Evolutionary conservation across 768 basidiomycete genomes (phyloP).

Genomic region (Crassisporium funariophilum): DNA sequence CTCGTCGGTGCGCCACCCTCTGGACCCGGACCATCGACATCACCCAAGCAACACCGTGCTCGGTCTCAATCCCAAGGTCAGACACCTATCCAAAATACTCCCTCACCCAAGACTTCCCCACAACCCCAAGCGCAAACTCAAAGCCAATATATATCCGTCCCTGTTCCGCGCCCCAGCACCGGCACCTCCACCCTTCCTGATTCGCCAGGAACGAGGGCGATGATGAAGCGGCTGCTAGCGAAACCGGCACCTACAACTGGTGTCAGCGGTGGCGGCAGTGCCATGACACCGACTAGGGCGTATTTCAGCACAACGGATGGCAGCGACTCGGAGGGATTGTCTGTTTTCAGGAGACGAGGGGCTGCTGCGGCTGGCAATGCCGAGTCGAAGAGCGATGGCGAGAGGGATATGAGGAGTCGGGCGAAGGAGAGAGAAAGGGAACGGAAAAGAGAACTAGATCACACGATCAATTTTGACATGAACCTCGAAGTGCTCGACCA

Average conservation of each 20-base stretch:
- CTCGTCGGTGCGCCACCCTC: background rate
- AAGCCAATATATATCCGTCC: slow-evolving; percentile 8
- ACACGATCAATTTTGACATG: slow-evolving; percentile 7
- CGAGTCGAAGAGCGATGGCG: slow-evolving; percentile 4
- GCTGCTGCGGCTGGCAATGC: background rate
- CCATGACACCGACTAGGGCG: too few relatives aligned
- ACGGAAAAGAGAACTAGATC: slow-evolving; percentile 22
- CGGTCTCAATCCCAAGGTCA: background rate
- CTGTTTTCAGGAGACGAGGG: too few relatives aligned
- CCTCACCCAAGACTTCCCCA: background rate
- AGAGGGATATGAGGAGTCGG: background rate
- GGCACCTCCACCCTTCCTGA: slow-evolving; percentile 5
- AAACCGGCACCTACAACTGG: slow-evolving; percentile 26
- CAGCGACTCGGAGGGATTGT: background rate
- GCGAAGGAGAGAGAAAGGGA: slow-evolving; percentile 13
- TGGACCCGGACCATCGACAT: background rate
- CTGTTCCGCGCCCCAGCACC: background rate
- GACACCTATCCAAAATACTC: background rate
- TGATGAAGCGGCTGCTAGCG: slow-evolving; percentile 38
- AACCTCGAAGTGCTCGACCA: slow-evolving; percentile 4
- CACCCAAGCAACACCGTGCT: background rate
- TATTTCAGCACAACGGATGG: background rate
- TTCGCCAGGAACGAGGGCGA: slow-evolving; percentile 16
- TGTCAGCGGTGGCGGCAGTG: slow-evolving; percentile 7
- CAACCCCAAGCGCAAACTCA: background rate